These are phyloP conservation scores for Vickermania spadyakhi DNA, from an alignment of 208 protist genomes.

Conservation along the genomic window DNA sequence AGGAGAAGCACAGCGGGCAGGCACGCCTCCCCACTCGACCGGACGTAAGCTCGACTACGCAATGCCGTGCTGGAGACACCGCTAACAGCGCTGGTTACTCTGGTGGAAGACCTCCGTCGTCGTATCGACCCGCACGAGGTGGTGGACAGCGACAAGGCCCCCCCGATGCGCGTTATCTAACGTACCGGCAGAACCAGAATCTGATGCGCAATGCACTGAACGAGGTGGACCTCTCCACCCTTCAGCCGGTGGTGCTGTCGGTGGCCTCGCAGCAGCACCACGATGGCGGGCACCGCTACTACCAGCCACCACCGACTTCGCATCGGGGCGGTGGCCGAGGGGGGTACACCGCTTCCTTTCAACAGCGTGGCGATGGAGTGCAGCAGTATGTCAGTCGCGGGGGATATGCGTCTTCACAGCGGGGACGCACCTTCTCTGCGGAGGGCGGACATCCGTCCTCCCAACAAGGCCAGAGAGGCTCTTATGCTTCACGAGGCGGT, in stretches of 20 bases:
- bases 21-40: too few species aligned
- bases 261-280: conserved; percentile 7
- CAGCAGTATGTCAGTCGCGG: not conserved
- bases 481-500: too few species aligned
- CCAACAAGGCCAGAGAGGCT: too few species aligned
- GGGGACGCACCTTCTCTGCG: too few species aligned
- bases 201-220: conserved; percentile 57
- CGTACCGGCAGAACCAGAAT: conserved; percentile 28
- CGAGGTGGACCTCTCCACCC: conserved; percentile 63
- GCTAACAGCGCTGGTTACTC: too few species aligned
- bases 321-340: not conserved
- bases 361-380: not conserved
- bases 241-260: conserved; percentile 36
- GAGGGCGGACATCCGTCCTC: too few species aligned
- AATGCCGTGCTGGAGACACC: too few species aligned
- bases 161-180: conserved; percentile 6
- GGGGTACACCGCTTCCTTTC: not conserved
- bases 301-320: conserved; percentile 9
- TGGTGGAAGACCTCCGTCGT: too few species aligned
- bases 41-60: too few species aligned
- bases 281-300: not conserved
- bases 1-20: too few species aligned
- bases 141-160: conserved; percentile 1
- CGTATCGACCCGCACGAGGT: conserved; percentile 1
- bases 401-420: not conserved